Base-by-base conservation (phyloP, 208 protist genomes). In the Porcisia hertigi region DNA sequence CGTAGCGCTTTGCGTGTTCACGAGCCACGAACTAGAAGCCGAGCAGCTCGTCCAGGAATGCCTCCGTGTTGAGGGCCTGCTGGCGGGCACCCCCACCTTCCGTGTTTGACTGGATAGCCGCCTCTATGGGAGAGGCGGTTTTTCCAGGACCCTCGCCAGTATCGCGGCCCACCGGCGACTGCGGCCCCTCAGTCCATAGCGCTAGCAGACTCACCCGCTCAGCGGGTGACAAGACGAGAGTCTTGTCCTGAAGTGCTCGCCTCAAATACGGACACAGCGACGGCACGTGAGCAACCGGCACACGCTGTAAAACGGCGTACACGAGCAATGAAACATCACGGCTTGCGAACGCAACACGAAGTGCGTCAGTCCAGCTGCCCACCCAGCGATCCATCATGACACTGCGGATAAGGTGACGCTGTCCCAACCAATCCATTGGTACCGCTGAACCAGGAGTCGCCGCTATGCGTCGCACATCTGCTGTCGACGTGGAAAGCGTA, bases 351-450 rank as follows among this genome's bases (percentile, higher is more conserved):
- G 88, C 89, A 0, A 93, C 81, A 57, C 54, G 81, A 49, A 95
- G 82, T 14, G 91, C 91, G 41, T 81, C 76, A 41, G 91, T 78
- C 91, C 91, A 95, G 66, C 82, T 85, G 34, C 85, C 85, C 18
- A 71, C 58, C 89, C 91, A 95, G 12, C 91, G 91, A 78, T 92
- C 86, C 16, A 39, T 30, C 20, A 93, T 64, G 16, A 95, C 71
- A 11, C 72, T 65, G 9, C 36, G 76, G 23, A 92, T 58, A 1
- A 77, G 55, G 14, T 30, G 23, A 63, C 88, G 87, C 36, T 78
- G 77, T 25, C 73, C 59, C 25, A 54, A 70, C 66, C 87, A 84
- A 60, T 83, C 83, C 1, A 93, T 23, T 34, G 83, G 84, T n/a
- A 93, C 39, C 39, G 43, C 11, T 39, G 78, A 66, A 41, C 66